These are phyloP conservation scores for Hypoxylon fuscum DNA, from an alignment of 495 filamentous ascomycete genomes.

Conservation along the genomic window DNA sequence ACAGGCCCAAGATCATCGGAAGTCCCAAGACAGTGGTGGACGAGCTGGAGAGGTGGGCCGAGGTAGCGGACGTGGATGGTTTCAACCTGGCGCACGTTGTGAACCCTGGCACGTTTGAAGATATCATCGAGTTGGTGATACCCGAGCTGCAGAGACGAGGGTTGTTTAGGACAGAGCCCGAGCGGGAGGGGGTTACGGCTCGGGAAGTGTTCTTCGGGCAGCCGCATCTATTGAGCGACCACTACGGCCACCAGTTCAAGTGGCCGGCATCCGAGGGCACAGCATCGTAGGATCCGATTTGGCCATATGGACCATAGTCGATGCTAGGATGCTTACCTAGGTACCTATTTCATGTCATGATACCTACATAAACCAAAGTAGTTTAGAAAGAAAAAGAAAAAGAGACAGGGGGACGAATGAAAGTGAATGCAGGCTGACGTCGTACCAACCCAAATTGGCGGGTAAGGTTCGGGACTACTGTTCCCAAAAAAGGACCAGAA, in stretches of 20 bases:
- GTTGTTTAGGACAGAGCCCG: slow-evolving; percentile 61
- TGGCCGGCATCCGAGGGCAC: slow-evolving; percentile 45
- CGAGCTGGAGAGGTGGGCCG: slow-evolving; percentile 63
- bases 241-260: slow-evolving; percentile 60
- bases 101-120: slow-evolving; percentile 46
- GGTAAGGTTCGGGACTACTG: slow-evolving; percentile 13
- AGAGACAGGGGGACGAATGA: neutral
- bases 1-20: slow-evolving; percentile 57
- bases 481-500: neutral
- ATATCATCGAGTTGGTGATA: slow-evolving; percentile 45
- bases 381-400: too few relatives aligned
- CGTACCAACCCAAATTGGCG: slow-evolving; percentile 14
- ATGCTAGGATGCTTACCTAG: too few relatives aligned
- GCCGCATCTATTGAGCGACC: slow-evolving; percentile 55
- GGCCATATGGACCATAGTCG: too few relatives aligned
- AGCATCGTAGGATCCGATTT: neutral
- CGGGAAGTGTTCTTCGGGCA: slow-evolving; percentile 61
- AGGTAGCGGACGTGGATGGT: slow-evolving; percentile 59
- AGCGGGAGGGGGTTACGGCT: slow-evolving; percentile 56
- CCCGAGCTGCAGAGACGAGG: slow-evolving; percentile 53
- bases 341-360: too few relatives aligned
- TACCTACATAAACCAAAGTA: too few relatives aligned
- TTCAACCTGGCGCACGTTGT: slow-evolving; percentile 46
- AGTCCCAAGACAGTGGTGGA: slow-evolving; percentile 64
- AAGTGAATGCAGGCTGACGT: slow-evolving; percentile 12